Percentiles rank a stretch among this genome's conserved stretches.
Conservation (phyloP, 2,329 filamentous ascomycete species). For the Colletotrichum trifolii region DNA sequence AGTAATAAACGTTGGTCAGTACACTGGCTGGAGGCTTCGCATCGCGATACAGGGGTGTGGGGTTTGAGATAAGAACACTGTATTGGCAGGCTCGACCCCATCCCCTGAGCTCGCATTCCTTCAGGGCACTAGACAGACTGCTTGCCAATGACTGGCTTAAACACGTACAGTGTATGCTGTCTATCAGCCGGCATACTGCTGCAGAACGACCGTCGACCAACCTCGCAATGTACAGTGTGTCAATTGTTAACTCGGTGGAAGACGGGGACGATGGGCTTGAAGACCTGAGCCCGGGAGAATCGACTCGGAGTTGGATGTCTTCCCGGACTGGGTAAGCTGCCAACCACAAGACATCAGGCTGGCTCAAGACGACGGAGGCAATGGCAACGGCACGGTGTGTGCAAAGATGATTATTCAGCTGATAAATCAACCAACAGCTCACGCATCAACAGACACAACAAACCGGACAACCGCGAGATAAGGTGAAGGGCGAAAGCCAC, state of each 20-base stretch:
- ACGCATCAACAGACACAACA: too few relatives aligned
- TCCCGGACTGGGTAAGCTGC: not conserved
- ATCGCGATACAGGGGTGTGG: constrained; percentile 9
- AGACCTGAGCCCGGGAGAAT: too few relatives aligned
- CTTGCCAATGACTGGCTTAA: not conserved
- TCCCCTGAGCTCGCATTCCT: constrained; percentile 18
- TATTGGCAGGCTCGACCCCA: not conserved
- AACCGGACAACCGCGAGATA: not conserved
- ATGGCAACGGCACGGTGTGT: not conserved
- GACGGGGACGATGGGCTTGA: not conserved
- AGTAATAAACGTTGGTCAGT: constrained; percentile 20
- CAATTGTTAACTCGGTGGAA: constrained; percentile 1
- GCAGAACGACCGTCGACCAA: not conserved
- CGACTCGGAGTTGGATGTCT: too few relatives aligned
- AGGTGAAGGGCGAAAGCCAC: constrained; percentile 14
- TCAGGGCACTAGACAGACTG: not conserved
- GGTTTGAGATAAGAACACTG: too few relatives aligned
- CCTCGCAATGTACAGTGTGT: constrained; percentile 21
- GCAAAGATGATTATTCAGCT: constrained; percentile 15
- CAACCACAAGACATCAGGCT: not conserved
- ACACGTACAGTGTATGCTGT: constrained; percentile 15
- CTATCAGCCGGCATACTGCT: constrained; percentile 1
- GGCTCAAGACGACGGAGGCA: constrained; percentile 3
- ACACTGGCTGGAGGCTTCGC: constrained; percentile 19
- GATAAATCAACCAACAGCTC: constrained; percentile 15